Evolutionary conservation across 192 early-diverging fungal genomes (phyloP).

Genomic region (Chytriomyces hyalinus): DNA sequence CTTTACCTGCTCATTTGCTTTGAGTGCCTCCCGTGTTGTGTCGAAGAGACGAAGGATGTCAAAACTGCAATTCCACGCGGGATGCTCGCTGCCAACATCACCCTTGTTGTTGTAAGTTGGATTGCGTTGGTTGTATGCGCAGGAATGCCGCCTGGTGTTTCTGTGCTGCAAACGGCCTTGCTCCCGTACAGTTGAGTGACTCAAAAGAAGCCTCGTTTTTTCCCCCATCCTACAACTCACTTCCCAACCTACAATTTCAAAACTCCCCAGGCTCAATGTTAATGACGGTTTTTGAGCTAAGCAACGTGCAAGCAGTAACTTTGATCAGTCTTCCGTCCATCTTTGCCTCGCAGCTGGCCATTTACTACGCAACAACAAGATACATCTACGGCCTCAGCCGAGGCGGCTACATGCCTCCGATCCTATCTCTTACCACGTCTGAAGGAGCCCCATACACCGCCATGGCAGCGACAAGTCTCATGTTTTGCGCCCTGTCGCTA

Average conservation of each 20-base stretch:
- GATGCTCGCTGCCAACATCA: slow-evolving; percentile 14
- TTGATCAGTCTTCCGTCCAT: slow-evolving; percentile 5
- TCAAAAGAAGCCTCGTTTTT: neutral
- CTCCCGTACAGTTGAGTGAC: slow-evolving; percentile 1
- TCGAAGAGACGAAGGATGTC: slow-evolving; percentile 12
- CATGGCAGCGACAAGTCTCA: neutral
- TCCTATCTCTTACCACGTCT: slow-evolving; percentile 17
- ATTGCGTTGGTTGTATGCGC: neutral
- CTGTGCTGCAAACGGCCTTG: neutral
- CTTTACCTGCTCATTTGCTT: slow-evolving; percentile 26
- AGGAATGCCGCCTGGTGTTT: neutral
- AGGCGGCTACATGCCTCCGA: slow-evolving; percentile 16
- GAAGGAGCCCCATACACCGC: slow-evolving; percentile 26
- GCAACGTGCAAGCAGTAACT: neutral
- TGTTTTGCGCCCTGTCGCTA: neutral
- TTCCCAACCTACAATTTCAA: neutral
- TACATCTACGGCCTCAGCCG: slow-evolving; percentile 19
- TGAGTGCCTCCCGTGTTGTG: slow-evolving; percentile 21
- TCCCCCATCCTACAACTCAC: neutral
- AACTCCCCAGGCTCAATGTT: neutral
- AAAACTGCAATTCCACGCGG: neutral
- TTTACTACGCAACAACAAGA: slow-evolving; percentile 2
- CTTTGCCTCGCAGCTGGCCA: slow-evolving; percentile 4
- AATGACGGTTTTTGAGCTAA: neutral
- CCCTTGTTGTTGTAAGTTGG: slow-evolving; percentile 5